These are phyloP conservation scores for Phylloporus sp. DNA, from an alignment of 1,284 basidiomycete species.

Conservation along the genomic window DNA sequence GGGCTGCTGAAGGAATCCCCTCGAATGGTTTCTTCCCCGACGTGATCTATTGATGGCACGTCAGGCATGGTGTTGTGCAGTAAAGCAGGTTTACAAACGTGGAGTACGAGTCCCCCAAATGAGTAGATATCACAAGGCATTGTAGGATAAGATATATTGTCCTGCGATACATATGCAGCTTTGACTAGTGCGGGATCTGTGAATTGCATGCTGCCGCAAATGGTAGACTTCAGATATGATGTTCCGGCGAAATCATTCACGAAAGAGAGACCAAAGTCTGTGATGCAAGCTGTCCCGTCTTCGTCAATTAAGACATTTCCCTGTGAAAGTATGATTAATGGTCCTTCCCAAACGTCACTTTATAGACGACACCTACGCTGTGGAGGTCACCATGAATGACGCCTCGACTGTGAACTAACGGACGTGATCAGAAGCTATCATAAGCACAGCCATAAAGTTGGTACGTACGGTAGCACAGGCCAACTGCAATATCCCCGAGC, in stretches of 20 bases:
- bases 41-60: slow-evolving; percentile 18
- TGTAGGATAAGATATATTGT: slow-evolving; percentile 23
- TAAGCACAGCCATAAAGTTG: not conserved
- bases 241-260: slow-evolving; percentile 37
- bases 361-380: slow-evolving; percentile 20
- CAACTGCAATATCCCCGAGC: slow-evolving; percentile 31
- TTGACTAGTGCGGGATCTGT: slow-evolving; percentile 41
- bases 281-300: slow-evolving; percentile 28
- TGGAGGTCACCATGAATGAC: slow-evolving; percentile 35
- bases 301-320: slow-evolving; percentile 33
- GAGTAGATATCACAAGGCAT: slow-evolving; percentile 36
- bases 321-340: slow-evolving; percentile 17
- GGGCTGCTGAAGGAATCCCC: not conserved
- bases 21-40: slow-evolving; percentile 29
- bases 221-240: slow-evolving; percentile 37
- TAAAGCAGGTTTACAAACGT: slow-evolving; percentile 24
- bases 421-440: not conserved
- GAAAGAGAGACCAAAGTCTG: slow-evolving; percentile 44
- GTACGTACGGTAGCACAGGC: slow-evolving; percentile 33
- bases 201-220: slow-evolving; percentile 39
- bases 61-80: slow-evolving; percentile 15
- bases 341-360: not conserved
- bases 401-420: slow-evolving; percentile 25
- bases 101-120: slow-evolving; percentile 36
- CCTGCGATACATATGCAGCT: slow-evolving; percentile 1